Conservation (phyloP, 805 yeast species). For the Lachancea waltii region DNA sequence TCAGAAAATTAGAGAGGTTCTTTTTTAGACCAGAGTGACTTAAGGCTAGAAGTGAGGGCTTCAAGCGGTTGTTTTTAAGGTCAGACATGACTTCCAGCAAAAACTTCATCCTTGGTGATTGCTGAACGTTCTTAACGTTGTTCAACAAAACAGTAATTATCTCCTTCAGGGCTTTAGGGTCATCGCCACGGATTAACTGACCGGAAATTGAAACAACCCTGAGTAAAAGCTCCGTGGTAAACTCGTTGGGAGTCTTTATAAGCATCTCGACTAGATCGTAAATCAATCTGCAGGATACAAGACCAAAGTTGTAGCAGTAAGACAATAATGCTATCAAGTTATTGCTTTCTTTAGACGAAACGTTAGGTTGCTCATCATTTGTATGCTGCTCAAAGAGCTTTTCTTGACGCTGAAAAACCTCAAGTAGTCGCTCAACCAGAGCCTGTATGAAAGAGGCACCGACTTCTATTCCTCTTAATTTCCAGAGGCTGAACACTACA, state of each 20-base stretch:
- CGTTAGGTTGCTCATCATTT: conserved; percentile 4
- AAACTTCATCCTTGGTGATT: conserved; percentile 68
- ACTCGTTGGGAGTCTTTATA: conserved; percentile 53
- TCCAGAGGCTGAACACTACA: conserved; percentile 65
- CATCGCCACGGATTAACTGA: conserved; percentile 80
- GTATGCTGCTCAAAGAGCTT: neutral
- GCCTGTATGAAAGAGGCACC: conserved; percentile 83
- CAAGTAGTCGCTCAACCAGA: conserved; percentile 63
- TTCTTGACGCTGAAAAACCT: conserved; percentile 27
- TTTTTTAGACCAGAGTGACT: conserved; percentile 35
- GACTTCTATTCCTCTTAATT: conserved; percentile 77
- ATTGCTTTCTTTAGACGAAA: conserved; percentile 42
- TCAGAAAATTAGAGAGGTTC: conserved; percentile 48
- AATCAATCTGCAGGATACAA: conserved; percentile 64
- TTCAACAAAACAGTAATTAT: conserved; percentile 42
- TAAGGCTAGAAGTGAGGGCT: conserved; percentile 32
- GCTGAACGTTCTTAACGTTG: conserved; percentile 34
- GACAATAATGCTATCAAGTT: conserved; percentile 72
- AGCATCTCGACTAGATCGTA: conserved; percentile 65
- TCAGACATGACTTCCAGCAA: conserved; percentile 79
- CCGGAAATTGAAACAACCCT: conserved; percentile 73
- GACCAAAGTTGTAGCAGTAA: conserved; percentile 68
- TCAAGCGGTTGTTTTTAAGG: conserved; percentile 78
- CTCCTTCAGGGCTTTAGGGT: conserved; percentile 77
- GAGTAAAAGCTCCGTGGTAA: conserved; percentile 69